Evolutionary conservation across 805 yeast species (phyloP), one percentile per base, ranked within the genome.

Genomic region (Ogataea siamensis): DNA sequence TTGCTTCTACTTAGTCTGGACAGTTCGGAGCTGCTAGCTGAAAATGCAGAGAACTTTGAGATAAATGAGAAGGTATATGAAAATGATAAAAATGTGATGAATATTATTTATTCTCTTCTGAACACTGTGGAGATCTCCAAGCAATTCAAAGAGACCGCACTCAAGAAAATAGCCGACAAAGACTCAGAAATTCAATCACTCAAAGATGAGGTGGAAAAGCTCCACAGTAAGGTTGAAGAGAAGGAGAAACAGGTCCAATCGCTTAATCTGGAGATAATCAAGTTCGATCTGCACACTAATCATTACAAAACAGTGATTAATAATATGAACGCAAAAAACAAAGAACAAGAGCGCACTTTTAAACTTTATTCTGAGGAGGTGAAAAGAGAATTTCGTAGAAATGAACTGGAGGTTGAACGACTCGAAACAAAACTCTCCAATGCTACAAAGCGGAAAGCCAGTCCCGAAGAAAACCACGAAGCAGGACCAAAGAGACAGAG

Each of bases 21-120:
- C 35, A 28, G 40, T 14, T 37, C 38, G 1, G 28, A 40, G 10
- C 30, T 46, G 13, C 25, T 48, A 7, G 19, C 28, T 3, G 52
- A 44, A 5, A 21, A 35, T 13, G 30, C 21, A 4, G 42, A 38
- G 13, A 32, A 37, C 12, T 39, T 45, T 14, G 47, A 46, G 17
- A 34, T 48, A n/a, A 47, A 26, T 13, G 51, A 43, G n/a, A 42
- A 42, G 14, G 39, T 44, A 21, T 50, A 51, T 39, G 57, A 58
- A 33, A 64, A 63, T 36, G 69, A 64, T 38, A 56, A 55, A 25
- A 53, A 55, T 19, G 41, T 55, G 16, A 50, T 60, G 24, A 54
- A 58, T 33, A 47, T 54, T 7, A 45, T 59, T 4, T 56, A 53
- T 32, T 35, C 53, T 4, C 44, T 64, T 10, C 35, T 60, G 11